Conservation (phyloP, 352 stramenopile species). For the Pythium guiyangense region DNA sequence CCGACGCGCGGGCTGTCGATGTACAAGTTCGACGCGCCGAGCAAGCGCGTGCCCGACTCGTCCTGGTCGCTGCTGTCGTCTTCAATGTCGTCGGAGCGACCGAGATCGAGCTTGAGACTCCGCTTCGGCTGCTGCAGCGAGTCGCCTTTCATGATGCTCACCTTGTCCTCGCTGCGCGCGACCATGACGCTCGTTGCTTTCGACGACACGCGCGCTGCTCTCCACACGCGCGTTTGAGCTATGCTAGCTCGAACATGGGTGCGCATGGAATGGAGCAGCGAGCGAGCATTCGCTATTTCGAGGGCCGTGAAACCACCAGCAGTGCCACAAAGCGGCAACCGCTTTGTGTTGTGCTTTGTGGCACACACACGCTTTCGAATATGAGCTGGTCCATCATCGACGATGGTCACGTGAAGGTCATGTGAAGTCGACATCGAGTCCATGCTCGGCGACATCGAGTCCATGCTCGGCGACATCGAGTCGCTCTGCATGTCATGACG, state of each 20-base stretch:
- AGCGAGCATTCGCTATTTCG: no score
- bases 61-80: conserved; percentile 32
- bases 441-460: no score
- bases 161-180: conserved; percentile 34
- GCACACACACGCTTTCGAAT: no score
- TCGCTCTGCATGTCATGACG: no score
- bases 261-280: not conserved
- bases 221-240: not conserved
- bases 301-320: no score
- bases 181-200: conserved; percentile 9
- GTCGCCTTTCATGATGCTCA: conserved; percentile 47
- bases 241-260: not conserved
- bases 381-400: no score
- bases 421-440: no score
- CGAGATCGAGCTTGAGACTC: conserved; percentile 24
- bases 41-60: conserved; percentile 38
- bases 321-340: no score
- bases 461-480: no score
- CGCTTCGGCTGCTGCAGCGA: conserved; percentile 30
- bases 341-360: no score
- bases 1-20: conserved; percentile 58
- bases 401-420: no score
- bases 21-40: conserved; percentile 50
- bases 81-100: conserved; percentile 16
- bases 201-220: conserved; percentile 7